Evolutionary conservation across 768 basidiomycete genomes (phyloP), one percentile per base, ranked within the genome.

Genomic region (Russula brevipes): DNA sequence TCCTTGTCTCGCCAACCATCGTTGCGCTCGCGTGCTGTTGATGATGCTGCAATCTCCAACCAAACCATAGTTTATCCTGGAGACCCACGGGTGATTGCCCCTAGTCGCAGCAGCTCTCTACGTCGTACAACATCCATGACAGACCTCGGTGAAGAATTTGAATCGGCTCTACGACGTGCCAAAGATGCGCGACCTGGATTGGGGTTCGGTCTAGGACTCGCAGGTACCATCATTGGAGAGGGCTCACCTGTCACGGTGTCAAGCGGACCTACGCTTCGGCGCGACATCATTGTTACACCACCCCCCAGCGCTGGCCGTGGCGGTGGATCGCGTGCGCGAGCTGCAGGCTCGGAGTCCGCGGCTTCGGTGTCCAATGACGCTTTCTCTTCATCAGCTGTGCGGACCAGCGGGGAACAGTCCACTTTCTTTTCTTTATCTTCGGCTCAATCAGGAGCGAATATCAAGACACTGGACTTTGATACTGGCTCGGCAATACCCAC

Each of bases 91-190:
- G 85, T 84, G 14, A 92, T 93, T 63, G 82, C 82, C 8, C 85
- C 87, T 3, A 84, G 85, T 59, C 79, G 84, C 16, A 83, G 82
- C 68, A 81, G 81, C 61, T 81, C 80, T 1, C 66, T 85, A 31
- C 76, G 83, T 42, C 76, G 87, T 47, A 88, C 86, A n/a, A 87
- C 83, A 49, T 91, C 88, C 0, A 79, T 88, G 76, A 86, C 86
- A 0, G 90, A 92, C 69, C 76, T 93, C n/a, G 89, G 78, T 73
- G 77, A 83, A 60, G 86, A 80, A 59, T 84, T 79, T 51, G 79
- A 76, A 42, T 76, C 76, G 30, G 82, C 76, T 24, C 71, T 80
- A 52, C 73, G 74, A 59, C 75, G 75, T 46, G 79, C 76, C 36
- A 75, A 78, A 52, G 76, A 74, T 38, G 73, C 77, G 11, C 73